Percentiles rank a stretch among this genome's conserved stretches.
phyloP scores from a whole-genome alignment of 306 rosid genomes.

The Prunus dulcis region DNA sequence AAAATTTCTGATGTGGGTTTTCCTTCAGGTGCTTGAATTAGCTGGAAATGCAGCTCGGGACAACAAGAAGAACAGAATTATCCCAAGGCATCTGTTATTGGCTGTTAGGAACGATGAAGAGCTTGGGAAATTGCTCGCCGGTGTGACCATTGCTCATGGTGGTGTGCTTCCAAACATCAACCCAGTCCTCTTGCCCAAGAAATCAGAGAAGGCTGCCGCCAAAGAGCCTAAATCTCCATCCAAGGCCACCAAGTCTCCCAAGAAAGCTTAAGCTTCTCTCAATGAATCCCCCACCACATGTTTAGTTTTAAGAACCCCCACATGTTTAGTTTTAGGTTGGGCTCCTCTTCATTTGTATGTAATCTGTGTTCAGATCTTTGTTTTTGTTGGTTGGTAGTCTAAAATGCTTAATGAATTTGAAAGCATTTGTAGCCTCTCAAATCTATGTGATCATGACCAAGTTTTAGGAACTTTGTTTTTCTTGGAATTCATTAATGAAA shows the following conservation, averaged over 20 bases:
- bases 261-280: conserved; percentile 40
- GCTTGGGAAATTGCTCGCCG: conserved; percentile 76
- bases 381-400: conserved; percentile 3
- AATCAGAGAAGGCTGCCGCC: conserved; percentile 27
- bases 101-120: conserved; percentile 89
- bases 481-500: conserved; percentile 20
- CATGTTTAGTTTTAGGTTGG: background rate
- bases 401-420: background rate
- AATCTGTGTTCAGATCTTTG: conserved; percentile 19
- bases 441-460: background rate
- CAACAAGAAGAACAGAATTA: conserved; percentile 77
- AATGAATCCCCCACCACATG: background rate
- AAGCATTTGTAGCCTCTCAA: background rate
- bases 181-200: conserved; percentile 78
- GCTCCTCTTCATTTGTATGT: conserved; percentile 29
- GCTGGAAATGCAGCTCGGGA: conserved; percentile 96
- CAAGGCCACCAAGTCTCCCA: conserved; percentile 65
- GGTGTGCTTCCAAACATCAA: conserved; percentile 86
- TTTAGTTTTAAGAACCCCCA: background rate
- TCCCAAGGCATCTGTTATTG: conserved; percentile 64
- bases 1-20: background rate
- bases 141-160: conserved; percentile 82
- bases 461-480: background rate
- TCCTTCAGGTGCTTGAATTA: conserved; percentile 62
- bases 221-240: conserved; percentile 72